These are phyloP conservation scores for Globisporangium recalcitrans DNA, from an alignment of 352 stramenopile species.

Conservation along the genomic window DNA sequence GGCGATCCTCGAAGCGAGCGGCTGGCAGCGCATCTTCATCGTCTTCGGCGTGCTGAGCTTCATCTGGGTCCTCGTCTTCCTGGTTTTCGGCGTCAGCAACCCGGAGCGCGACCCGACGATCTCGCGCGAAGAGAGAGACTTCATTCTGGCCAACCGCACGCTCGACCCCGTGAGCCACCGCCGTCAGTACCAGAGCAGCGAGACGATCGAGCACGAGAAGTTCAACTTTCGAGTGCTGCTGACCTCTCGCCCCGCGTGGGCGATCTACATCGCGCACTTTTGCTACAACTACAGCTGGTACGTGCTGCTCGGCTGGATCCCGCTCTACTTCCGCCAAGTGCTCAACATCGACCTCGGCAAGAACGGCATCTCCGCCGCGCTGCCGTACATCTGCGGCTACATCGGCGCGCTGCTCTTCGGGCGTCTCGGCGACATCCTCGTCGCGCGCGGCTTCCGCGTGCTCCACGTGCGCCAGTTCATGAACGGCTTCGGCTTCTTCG, in stretches of 20 bases:
- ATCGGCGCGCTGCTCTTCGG: constrained; percentile 69
- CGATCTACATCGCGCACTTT: constrained; percentile 82
- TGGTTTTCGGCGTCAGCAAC: constrained; percentile 50
- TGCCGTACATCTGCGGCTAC: constrained; percentile 81
- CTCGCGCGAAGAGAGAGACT: constrained; percentile 45
- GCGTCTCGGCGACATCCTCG: constrained; percentile 53
- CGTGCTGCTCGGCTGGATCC: constrained; percentile 82
- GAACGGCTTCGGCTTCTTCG: constrained; percentile 73
- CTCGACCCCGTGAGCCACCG: constrained; percentile 38
- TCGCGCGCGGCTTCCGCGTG: constrained; percentile 60
- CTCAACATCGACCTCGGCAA: constrained; percentile 74
- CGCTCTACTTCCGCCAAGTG: constrained; percentile 80
- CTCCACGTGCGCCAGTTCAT: constrained; percentile 73
- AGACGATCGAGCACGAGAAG: constrained; percentile 35
- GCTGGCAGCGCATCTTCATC: constrained; percentile 75
- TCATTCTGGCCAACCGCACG: constrained; percentile 63
- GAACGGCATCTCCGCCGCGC: constrained; percentile 53
- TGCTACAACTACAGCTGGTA: constrained; percentile 90
- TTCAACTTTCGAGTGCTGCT: constrained; percentile 72
- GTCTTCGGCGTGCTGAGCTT: constrained; percentile 74
- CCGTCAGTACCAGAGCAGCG: constrained; percentile 28
- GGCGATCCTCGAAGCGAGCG: constrained; percentile 49
- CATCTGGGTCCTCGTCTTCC: constrained; percentile 64
- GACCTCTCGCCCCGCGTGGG: constrained; percentile 63
- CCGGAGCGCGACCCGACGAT: constrained; percentile 66